Base-by-base conservation (phyloP, 2,329 filamentous ascomycete genomes). In the Hypoxylon sp. region DNA sequence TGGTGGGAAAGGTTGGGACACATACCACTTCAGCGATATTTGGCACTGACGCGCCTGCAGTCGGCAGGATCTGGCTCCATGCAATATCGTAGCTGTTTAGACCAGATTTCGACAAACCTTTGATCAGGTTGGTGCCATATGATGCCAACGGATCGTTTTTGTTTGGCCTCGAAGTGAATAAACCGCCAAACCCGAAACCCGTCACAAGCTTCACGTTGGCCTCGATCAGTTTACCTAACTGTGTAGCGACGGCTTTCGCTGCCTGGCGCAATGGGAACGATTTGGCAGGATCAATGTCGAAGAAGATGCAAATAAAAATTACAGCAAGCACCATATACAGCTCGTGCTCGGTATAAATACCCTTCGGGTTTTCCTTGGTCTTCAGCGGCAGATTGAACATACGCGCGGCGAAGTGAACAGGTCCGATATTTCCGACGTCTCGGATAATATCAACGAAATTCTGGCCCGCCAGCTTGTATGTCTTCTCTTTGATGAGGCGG, bases 361-460 rank as follows among this genome's bases (percentile, higher is more conserved):
- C 91, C 71, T 84, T 86, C 2, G 88, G 87, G 56, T 89, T 86
- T 10, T 88, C 82, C 2, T 79, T 77, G 0, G 88, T 90, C 81
- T 92, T 92, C 42, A 94, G 81, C 0, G 91, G 90, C 2, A 93
- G 81, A 54, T 89, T 88, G 76, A 92, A 91, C 22, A 85, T 83
- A 3, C 86, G 85, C 2, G 90, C 83, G 0, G 87, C 88, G 44
- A 92, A 92, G 72, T 88, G 84, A 2, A 90, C 87, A 5, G 91
- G 90, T 0, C 85, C 86, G 27, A 92, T 80, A 75, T 93, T 93
- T 27, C 88, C 90, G 0, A 93, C 86, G 61, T 93, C 90, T 25
- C 90, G 87, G 8, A 93, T 82, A 3, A 95, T 84, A 73, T 96
- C 93, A 44, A 94, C 86, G 76, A 93, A 90, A 58, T 87, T 86